Evolutionary conservation across 2,329 filamentous ascomycete genomes (phyloP), one percentile per base, ranked within the genome.

Genomic region (Neofusicoccum parvum): DNA sequence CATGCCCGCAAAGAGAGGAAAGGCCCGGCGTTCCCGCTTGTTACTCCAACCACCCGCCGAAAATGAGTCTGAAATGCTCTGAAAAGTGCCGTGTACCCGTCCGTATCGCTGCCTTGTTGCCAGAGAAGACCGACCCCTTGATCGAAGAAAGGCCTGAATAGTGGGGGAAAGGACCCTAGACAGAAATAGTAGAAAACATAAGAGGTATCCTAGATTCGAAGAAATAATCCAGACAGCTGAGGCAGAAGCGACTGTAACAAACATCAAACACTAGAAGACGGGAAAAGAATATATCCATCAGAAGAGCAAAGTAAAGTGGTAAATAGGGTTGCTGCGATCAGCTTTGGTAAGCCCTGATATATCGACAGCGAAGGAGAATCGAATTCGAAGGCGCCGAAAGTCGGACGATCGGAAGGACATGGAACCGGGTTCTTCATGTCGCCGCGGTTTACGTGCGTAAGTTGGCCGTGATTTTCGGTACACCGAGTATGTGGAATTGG

Each of bases 31-130:
- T 34, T 46, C 41, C 41, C 56, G 41, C 43, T 46, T 60, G 56
- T 60, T 60, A 60, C 56, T 60, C 56, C 56, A 36, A 60, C 56
- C 56, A 15, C 56, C 56, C 41, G 43, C 56, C 56, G 10, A 48
- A 46, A 48, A 20, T 23, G 50, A 39, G 34, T 60, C 56, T 60
- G 56, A 60, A 60, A 60, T 60, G 41, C 43, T 60, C 32, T n/a
- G 32, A 56, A 43, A 48, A 46, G 32, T 34, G 20, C 41, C 56
- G 27, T 48, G 17, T 59, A 46, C 32, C 56, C 56, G 10, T 48
- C 43, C 56, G 43, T 60, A 20, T 48, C 56, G 43, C 56, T 60
- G 56, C 56, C 56, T 37, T 60, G 43, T 46, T 60, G 56, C 56
- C 56, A 45, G 43, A 45, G n/a, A 56, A 17, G 23, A 10, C 54